Percentiles rank a stretch among this genome's conserved stretches.
Conservation (phyloP, 2,329 filamentous ascomycete genomes). For the Talaromyces marneffei region DNA sequence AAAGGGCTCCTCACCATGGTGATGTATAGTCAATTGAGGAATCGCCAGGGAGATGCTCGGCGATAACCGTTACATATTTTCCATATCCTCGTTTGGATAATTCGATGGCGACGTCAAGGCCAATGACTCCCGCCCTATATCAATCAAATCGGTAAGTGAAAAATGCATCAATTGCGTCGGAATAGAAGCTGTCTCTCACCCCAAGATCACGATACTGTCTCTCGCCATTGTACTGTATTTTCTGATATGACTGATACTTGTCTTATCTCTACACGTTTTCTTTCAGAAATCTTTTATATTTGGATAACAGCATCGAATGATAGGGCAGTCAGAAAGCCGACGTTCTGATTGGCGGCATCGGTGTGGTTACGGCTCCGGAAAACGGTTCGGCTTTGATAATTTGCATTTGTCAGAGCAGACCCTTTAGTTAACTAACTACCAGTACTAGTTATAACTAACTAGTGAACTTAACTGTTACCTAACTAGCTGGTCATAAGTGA, state of each 20-base stretch:
- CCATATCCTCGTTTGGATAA: constrained; percentile 12
- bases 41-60: constrained; percentile 40
- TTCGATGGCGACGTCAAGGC: constrained; percentile 9
- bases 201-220: constrained; percentile 17
- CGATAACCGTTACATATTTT: constrained; percentile 30
- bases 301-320: background rate
- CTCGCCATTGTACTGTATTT: background rate
- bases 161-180: too few relatives aligned
- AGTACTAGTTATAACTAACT: too few relatives aligned
- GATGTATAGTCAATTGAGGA: constrained; percentile 35
- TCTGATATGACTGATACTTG: background rate
- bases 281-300: background rate
- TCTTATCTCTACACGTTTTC: background rate
- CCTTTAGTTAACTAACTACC: background rate
- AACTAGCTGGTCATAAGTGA: too few relatives aligned
- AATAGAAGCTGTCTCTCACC: background rate
- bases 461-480: too few relatives aligned
- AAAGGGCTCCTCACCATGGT: constrained; percentile 27
- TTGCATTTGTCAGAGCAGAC: background rate
- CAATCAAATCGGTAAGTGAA: background rate
- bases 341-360: constrained; percentile 8
- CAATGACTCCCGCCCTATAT: constrained; percentile 5
- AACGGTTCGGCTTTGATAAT: background rate
- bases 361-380: background rate
- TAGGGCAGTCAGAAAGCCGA: background rate